Evolutionary conservation across 1,284 basidiomycete genomes (phyloP), one percentile per base, ranked within the genome.

Genomic region (Fomitopsis pinicola): DNA sequence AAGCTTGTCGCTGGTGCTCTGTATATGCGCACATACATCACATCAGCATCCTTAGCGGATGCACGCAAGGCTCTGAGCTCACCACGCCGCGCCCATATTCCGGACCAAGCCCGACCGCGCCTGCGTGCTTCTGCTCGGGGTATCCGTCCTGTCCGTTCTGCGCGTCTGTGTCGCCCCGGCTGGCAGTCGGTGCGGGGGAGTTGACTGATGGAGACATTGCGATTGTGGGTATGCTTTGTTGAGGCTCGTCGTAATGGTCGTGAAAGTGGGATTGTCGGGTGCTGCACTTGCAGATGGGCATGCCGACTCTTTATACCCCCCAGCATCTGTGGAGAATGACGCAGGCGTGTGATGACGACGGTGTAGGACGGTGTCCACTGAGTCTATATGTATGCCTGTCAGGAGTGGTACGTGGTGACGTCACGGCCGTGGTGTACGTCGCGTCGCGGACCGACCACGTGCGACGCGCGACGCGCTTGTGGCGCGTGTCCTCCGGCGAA

Each of bases 1-100:
- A 1, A 85, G 45, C 67, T 80, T 84, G 42, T 86, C 82, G 8
- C 69, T 71, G 0, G 82, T 64, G 1, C 75, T 74, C 84, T 85
- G 44, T 40, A 40, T 54, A n/a, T 9, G n/a, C 17, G 3, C 35
- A 42, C 26, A 8, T 38, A 15, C 22, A 22, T 22, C 22, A 22
- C 2, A 40, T 60, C 5, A 61, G 57, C 3, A 3, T 44, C 26
- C 19, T 3, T 19, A 22, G 8, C 4, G 40, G 17, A 22, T 19
- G 28, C 0, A 9, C 26, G 44, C 7, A 22, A 5, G 35, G n/a
- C 2, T 10, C 19, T 9, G 3, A 1, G 69, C 75, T 30, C 57
- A 76, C 75, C 28, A 68, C 71, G 45, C 71, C 72, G 56, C 72
- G 71, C 5, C 67, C 71, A 58, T 73, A 78, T 17, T 77, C 70